Evolutionary conservation across 768 basidiomycete genomes (phyloP), one percentile per base, ranked within the genome.

Genomic region (Pluteus cervinus): DNA sequence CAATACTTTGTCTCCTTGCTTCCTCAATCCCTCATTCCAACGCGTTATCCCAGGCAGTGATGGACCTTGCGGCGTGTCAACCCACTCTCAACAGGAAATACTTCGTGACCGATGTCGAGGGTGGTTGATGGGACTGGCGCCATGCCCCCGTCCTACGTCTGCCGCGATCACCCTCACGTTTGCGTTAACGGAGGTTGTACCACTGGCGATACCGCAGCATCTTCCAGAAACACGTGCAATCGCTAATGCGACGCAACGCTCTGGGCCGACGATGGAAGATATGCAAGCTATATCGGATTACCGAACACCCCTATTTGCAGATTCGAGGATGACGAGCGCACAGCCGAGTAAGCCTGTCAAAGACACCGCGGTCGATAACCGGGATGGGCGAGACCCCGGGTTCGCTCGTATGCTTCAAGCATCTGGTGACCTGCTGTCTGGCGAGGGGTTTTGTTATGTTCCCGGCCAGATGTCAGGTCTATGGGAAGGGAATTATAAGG

Each of bases 401-500:
- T 50, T 53, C 16, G 23, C 20, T 12, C 51, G 50, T 24, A 29
- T 50, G 25, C 33, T 43, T 30, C 39, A 30, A 16, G 20, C 33
- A 16, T 23, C 43, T 31, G 32, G 29, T n/a, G 29, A 37, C 10
- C 11, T 23, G 9, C 28, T 17, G 11, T 11, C 23, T 16, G 18
- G 41, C 8, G 33, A 41, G 26, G 45, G 41, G 17, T 49, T 52
- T 33, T 45, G 52, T 17, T 66, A 64, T 46, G 49, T 58, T 47
- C 66, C 68, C 25, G 74, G 73, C 12, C 53, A 63, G 23, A 60
- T 81, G 38, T 61, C 72, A 20, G 79, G 76, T 3, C 49, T 71
- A 41, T 81, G 79, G 79, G 70, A 79, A 56, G 79, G 79, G 1
- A 62, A 61, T 32, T 75, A 68, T 50, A 74, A 74, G 73, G 79